Evolutionary conservation across 768 basidiomycete genomes (phyloP), one percentile per base, ranked within the genome.

Genomic region (Pholiota conissans): DNA sequence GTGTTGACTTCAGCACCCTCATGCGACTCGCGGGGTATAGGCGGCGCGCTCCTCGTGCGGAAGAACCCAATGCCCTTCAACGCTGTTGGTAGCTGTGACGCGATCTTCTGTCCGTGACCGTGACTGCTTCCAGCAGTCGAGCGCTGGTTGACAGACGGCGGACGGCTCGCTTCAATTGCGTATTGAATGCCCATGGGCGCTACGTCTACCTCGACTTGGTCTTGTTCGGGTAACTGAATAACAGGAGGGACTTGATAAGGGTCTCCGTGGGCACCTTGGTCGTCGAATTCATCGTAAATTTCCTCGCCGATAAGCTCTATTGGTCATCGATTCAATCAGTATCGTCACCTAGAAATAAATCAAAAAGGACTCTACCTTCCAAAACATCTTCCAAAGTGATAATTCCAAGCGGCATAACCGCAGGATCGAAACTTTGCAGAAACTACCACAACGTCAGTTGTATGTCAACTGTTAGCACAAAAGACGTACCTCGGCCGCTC

Each of bases 271-370:
- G 83, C 83, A 39, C 89, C 91, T 70, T 91, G 84, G 10, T 82
- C 80, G 66, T 94, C 93, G 67, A 91, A 94, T 73, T 95, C 93
- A 66, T 95, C 92, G 59, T 91, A 92, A 52, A 95, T 94, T 65
- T 95, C 93, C 73, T 95, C 92, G 13, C 93, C 93, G 55, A 95
- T 95, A 10, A 95, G 79, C 67, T 95, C 93, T 91, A n/a, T n/a
- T n/a, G n/a, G 63, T 24, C 18, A 42, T 24, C 2, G 24, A 40
- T 40, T 8, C 2, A n/a, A 18, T 40, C 9, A 42, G 18, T 11
- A 18, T 24, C 9, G n/a, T n/a, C n/a, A 7, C 11, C 2, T 42
- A 24, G 16, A 20, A 4, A n/a, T n/a, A 24, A 10, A 42, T 3
- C 4, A 49, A 20, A 18, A 28, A 55, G 27, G 11, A 37, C 64